Evolutionary conservation across 345 rosid species (phyloP), one percentile per base, ranked within the genome.

Genomic region (Pugionium cornutum): DNA sequence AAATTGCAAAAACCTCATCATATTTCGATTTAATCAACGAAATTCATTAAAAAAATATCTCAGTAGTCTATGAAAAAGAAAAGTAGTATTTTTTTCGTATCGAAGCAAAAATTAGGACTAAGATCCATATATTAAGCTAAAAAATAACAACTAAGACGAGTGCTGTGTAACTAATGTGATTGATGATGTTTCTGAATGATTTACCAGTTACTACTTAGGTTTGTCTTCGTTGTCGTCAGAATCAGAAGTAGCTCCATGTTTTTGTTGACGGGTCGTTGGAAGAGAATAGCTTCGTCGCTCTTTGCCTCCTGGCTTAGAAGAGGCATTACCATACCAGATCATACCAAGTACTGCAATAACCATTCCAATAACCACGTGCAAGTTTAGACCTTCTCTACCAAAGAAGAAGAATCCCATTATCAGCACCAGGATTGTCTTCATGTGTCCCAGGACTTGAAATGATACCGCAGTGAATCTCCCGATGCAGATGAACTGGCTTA

Each of bases 401-500:
- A 91, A 91, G 83, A 91, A 85, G 76, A 91, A 75, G 76, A 88
- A 88, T 6, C 97, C 96, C 79, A 88, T 59, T 47, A 83, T 64
- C 76, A 88, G 78, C 64, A 91, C 97, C 6, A 91, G 86, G 69
- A 85, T 88, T 2, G 88, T 91, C 78, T 91, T 91, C 96, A 91
- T 91, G 67, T 91, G 96, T 25, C 97, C 96, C 0, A 91, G 83
- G 11, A 91, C 96, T 81, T 88, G 98, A 70, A 91, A 91, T 0
- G 96, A 86, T 39, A 88, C 96, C 0, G 98, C 98, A 4, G 91
- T 86, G 64, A 86, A 86, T 77, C 94, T 85, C 66, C 98, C 88
- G 1, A 89, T 89, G 75, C 96, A 91, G 53, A 91, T 91, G 78
- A 91, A 89, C 79, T 91, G 96, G 86, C 98, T 91, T 41, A 91